Evolutionary conservation across 768 basidiomycete species (phyloP).

Genomic region (Fistulinella prunicolor): DNA sequence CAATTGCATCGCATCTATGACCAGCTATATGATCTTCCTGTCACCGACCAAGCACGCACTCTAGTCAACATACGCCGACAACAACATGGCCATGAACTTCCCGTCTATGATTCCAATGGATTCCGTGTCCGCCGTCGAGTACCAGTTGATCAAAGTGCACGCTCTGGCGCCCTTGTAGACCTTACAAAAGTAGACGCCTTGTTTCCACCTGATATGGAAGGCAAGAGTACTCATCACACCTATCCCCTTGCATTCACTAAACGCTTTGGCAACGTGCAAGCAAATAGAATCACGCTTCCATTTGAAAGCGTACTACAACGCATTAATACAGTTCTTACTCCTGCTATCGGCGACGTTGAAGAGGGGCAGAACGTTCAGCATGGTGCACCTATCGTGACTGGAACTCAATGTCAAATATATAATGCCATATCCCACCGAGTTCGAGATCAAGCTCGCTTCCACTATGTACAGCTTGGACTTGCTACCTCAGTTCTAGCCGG

Average conservation of each 20-base stretch:
- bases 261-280: neutral
- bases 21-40: neutral
- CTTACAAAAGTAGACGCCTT: neutral
- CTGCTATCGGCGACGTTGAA: neutral
- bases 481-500: conserved; percentile 3
- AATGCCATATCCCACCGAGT: neutral
- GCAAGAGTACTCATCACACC: neutral
- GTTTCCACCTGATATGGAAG: neutral
- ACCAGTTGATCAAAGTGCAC: rapidly evolving
- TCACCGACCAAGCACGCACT: neutral
- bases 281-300: rapidly evolving
- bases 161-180: conserved; percentile 2
- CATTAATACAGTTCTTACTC: neutral
- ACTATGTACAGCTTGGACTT: neutral
- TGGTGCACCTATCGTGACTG: neutral
- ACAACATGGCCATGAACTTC: neutral
- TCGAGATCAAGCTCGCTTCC: neutral
- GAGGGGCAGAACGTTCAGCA: neutral
- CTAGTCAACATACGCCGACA: neutral
- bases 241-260: conserved; percentile 7
- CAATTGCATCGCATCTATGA: neutral
- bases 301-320: neutral
- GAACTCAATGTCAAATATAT: neutral
- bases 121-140: neutral
- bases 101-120: neutral